Conservation (phyloP, 306 rosid species). For the Boehmeria nivea region DNA sequence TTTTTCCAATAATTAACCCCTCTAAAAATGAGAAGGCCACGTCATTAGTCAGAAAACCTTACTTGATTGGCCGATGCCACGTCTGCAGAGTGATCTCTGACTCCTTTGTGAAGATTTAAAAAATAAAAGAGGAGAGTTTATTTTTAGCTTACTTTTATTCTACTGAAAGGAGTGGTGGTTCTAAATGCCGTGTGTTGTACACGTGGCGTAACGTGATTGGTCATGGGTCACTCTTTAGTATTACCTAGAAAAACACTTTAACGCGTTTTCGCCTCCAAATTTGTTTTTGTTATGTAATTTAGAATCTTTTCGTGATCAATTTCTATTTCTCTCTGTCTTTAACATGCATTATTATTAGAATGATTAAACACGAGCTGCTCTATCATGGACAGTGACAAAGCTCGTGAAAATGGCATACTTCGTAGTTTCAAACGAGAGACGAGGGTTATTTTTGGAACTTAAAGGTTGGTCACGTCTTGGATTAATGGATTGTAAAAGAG, state of each 20-base stretch:
- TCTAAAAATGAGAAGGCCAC: no score
- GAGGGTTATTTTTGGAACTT: conserved; percentile 16
- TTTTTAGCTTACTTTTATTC: no score
- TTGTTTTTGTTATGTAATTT: conserved; percentile 42
- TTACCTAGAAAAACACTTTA: conserved; percentile 9
- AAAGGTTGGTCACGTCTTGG: no score
- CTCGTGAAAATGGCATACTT: conserved; percentile 68
- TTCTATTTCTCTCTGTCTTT: conserved; percentile 29
- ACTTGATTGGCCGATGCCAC: background rate
- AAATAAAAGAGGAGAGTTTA: background rate
- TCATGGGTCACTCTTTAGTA: conserved; percentile 1
- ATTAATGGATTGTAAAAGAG: no score
- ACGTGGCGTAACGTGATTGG: conserved; percentile 21
- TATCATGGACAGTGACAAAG: conserved; percentile 59
- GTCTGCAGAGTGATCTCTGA: conserved; percentile 25
- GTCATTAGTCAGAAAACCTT: conserved; percentile 7
- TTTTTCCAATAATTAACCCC: background rate
- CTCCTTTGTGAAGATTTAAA: background rate
- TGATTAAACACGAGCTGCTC: no score
- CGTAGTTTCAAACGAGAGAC: conserved; percentile 19
- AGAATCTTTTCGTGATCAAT: conserved; percentile 63
- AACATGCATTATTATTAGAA: conserved; percentile 34
- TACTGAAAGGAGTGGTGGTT: background rate
- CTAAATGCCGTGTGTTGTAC: conserved; percentile 8
- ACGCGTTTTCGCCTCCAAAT: conserved; percentile 46